Conservation (phyloP, 306 rosid species). For the Vigna trinervia region DNA sequence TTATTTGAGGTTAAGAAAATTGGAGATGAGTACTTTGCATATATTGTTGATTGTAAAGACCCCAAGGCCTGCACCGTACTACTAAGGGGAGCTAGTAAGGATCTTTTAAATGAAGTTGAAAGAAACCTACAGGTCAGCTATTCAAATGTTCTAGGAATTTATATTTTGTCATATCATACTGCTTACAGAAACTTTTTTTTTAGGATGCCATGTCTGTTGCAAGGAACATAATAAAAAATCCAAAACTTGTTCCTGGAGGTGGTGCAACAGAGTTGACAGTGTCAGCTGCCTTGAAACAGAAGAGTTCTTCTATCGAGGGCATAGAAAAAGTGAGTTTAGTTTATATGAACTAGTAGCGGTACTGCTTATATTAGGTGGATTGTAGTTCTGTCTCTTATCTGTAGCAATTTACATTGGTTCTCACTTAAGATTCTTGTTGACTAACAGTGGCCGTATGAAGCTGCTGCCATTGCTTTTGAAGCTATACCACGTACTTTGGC, state of each 20-base stretch:
- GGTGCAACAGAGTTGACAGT: conserved; percentile 98
- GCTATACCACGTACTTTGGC: conserved; percentile 97
- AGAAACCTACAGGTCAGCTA: conserved; percentile 85
- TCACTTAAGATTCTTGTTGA: conserved; percentile 44
- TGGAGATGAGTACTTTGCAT: conserved; percentile 86
- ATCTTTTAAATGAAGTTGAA: conserved; percentile 87
- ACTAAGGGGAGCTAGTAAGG: conserved; percentile 90
- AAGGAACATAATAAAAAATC: conserved; percentile 85
- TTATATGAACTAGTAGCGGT: conserved; percentile 26
- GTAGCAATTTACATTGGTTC: conserved; percentile 29
- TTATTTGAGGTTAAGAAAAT: conserved; percentile 92
- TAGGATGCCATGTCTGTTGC: conserved; percentile 98
- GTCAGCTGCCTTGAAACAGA: conserved; percentile 91
- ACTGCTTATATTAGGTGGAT: not conserved
- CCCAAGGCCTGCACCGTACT: conserved; percentile 93
- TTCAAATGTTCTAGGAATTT: not conserved
- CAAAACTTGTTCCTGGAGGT: conserved; percentile 95
- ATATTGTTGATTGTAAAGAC: conserved; percentile 87
- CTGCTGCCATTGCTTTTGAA: conserved; percentile 98
- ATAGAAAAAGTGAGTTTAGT: conserved; percentile 78
- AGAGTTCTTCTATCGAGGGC: conserved; percentile 95
- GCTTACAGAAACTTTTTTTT: conserved; percentile 44
- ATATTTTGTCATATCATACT: conserved; percentile 3
- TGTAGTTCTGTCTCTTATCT: conserved; percentile 19
- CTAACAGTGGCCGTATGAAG: conserved; percentile 98